Base-by-base conservation (phyloP, 306 rosid species). In the Biancaea sappan region DNA sequence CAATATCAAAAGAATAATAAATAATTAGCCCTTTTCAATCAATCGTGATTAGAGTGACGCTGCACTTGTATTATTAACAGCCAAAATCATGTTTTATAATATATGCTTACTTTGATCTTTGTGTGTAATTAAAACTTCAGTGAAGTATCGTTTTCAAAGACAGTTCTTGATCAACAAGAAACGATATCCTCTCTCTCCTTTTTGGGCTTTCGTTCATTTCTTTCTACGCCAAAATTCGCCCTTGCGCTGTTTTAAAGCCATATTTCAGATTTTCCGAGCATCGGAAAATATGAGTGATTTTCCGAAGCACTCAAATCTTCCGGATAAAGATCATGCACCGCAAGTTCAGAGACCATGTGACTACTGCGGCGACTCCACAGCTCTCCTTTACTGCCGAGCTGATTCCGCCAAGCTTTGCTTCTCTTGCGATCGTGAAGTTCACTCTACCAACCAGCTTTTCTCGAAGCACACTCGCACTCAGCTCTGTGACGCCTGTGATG, bases 391-490 rank as follows among this genome's bases (percentile, higher is more conserved):
- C 59, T 92, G 98, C 84, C 79, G 95, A 73, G 98, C 98, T 4
- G 98, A 92, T 69, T 87, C 98, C 0, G 98, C 98, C 11, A 92
- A 90, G 69, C 95, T 92, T 8, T 92, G 98, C 50, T 87, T 92
- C 80, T 61, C 87, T 0, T 92, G 98, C 38, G 98, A 92, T 75
- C 90, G 88, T 2, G 94, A 88, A 44, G 92, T 92, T 78, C 98
- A 92, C 78, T 83, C 90, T 1, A 81, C 94, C 19, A 92, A 92
- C 77, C 92, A 85, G 79, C 98, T 92, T 12, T 92, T 92, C 89
- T 77, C 85, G 0, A 90, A 90, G 83, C 98, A 92, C 87, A 81
- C 91, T 25, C 94, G 98, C 5, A 67, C 79, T 9, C 89, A 64
- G 38, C 94, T 92, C 76, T 92, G 98, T 52, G 91, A 92, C 66